phyloP scores from a whole-genome alignment of 78 protist genomes.

The Dictyostelium capitatum region DNA sequence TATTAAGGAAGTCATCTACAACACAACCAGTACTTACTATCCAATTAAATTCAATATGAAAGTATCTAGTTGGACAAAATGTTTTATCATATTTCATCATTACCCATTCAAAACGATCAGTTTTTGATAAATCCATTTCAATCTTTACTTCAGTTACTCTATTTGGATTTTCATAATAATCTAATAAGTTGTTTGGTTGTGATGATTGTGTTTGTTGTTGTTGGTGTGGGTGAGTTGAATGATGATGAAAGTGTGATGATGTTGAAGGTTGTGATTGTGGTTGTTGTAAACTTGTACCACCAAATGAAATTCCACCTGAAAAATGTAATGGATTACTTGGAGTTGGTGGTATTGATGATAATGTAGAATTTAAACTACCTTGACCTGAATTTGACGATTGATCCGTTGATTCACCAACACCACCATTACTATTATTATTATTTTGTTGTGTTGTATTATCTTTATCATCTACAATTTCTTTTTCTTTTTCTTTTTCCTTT shows the following conservation, averaged over 20 bases:
- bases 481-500: slow-evolving; percentile 6
- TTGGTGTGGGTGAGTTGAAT: not conserved
- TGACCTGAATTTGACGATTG: not conserved
- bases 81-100: slow-evolving; percentile 72
- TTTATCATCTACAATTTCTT: not conserved
- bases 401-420: not conserved
- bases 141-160: slow-evolving; percentile 42
- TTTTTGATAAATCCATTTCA: slow-evolving; percentile 76
- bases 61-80: slow-evolving; percentile 71
- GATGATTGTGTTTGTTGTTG: not conserved
- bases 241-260: no score
- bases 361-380: not conserved
- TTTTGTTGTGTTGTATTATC: not conserved
- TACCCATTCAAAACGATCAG: slow-evolving; percentile 84
- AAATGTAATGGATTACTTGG: slow-evolving; percentile 36
- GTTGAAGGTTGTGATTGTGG: not conserved
- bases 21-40: slow-evolving; percentile 87
- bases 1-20: slow-evolving; percentile 77
- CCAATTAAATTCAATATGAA: slow-evolving; percentile 80
- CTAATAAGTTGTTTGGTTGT: slow-evolving; percentile 11
- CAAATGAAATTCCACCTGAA: slow-evolving; percentile 1
- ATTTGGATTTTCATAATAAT: slow-evolving; percentile 74
- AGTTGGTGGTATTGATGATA: slow-evolving; percentile 8
- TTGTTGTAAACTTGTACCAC: not conserved
- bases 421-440: not conserved